phyloP scores from a whole-genome alignment of 257 asterid genomes.

The Buddleja alternifolia region DNA sequence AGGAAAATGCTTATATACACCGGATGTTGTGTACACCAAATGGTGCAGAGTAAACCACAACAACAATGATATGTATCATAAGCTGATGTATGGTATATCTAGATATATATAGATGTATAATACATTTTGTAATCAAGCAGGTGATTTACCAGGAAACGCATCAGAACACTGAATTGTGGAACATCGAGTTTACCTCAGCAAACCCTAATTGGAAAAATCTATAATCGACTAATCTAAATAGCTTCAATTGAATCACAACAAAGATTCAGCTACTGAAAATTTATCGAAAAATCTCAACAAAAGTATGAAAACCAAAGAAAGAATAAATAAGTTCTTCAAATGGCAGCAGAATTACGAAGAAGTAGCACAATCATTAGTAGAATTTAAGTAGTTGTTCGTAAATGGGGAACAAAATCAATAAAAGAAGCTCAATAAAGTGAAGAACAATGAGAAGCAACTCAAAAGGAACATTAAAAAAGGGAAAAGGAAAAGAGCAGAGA shows the following conservation, averaged over 20 bases:
- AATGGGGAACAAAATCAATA: slow-evolving; percentile 28
- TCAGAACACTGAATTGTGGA: slow-evolving; percentile 25
- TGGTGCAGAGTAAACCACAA: too few species aligned
- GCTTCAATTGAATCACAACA: background rate
- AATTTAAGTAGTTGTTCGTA: background rate
- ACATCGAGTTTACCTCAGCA: slow-evolving; percentile 23
- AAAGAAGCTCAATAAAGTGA: background rate
- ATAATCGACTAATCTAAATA: slow-evolving; percentile 16
- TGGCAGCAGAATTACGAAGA: background rate
- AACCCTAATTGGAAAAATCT: slow-evolving; percentile 18
- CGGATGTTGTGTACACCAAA: too few species aligned
- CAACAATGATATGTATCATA: too few species aligned
- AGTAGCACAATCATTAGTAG: slow-evolving; percentile 17
- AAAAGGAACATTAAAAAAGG: background rate
- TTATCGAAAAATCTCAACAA: background rate
- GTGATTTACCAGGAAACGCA: slow-evolving; percentile 33
- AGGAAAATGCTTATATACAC: too few species aligned
- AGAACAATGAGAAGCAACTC: background rate
- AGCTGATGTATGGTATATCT: too few species aligned
- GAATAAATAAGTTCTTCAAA: background rate
- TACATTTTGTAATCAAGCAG: too few species aligned
- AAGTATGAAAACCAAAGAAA: background rate
- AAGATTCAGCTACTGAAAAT: background rate
- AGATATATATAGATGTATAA: too few species aligned
- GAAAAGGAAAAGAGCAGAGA: too few species aligned